Percentiles rank a stretch among this genome's conserved stretches.
Evolutionary conservation across 164 flowering plant species (phyloP).

Genomic region (Platanus orientalis): DNA sequence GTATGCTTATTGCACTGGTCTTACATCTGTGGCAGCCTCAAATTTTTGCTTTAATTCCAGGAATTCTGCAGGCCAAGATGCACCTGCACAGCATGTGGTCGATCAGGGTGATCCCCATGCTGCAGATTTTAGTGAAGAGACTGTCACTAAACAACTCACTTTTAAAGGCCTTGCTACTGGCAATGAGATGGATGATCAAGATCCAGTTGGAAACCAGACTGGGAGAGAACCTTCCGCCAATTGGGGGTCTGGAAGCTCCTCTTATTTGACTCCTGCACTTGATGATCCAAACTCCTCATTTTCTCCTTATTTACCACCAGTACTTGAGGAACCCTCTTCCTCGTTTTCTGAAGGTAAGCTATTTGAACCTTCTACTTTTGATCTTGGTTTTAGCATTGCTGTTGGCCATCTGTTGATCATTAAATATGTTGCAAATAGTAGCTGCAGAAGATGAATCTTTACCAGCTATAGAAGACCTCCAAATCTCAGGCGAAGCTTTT

Average conservation of each 20-base stretch:
- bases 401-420: constrained; percentile 1
- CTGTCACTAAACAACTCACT: constrained; percentile 46
- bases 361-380: constrained; percentile 1
- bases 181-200: constrained; percentile 55
- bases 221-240: constrained; percentile 54
- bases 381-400: neutral
- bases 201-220: constrained; percentile 36
- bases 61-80: constrained; percentile 35
- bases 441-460: constrained; percentile 95
- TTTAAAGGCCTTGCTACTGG: constrained; percentile 58
- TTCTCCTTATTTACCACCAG: constrained; percentile 78
- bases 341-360: constrained; percentile 88
- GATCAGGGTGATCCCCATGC: constrained; percentile 29
- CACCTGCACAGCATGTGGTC: constrained; percentile 22
- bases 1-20: neutral
- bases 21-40: neutral
- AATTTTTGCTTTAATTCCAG: constrained; percentile 26
- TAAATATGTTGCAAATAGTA: constrained; percentile 22
- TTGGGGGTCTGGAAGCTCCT: constrained; percentile 64
- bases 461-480: constrained; percentile 85
- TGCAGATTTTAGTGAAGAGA: constrained; percentile 34
- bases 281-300: constrained; percentile 68
- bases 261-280: constrained; percentile 34
- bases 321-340: constrained; percentile 91
- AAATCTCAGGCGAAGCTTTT: constrained; percentile 90